Conservation (phyloP, 352 stramenopile species). For the Globisporangium echinulatum region DNA sequence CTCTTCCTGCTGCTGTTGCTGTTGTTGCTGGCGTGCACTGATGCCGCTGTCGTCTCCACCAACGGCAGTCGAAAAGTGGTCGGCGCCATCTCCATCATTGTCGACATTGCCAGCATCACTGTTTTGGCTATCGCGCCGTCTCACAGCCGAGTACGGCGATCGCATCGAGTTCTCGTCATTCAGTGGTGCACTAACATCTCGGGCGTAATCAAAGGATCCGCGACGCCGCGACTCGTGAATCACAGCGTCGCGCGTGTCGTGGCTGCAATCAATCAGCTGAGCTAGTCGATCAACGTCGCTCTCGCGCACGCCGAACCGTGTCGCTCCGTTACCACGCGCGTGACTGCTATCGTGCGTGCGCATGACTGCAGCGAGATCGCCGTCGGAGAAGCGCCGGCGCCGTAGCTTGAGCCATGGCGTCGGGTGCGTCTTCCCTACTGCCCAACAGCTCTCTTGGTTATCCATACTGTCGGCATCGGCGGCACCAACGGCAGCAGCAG, state of each 20-base stretch:
- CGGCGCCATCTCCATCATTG: constrained; percentile 4
- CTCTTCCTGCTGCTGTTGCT: constrained; percentile 21
- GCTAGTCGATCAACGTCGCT: not conserved
- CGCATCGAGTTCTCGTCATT: constrained; percentile 2
- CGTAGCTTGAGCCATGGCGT: not conserved
- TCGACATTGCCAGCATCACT: constrained; percentile 20
- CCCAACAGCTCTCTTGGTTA: too few relatives aligned
- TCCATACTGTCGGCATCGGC: too few relatives aligned
- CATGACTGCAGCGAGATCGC: constrained; percentile 1
- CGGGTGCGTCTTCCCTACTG: too few relatives aligned
- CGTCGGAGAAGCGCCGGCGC: constrained; percentile 7
- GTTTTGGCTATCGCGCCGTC: constrained; percentile 1
- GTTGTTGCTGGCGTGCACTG: not conserved
- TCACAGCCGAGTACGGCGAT: constrained; percentile 1
- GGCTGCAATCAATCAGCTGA: not conserved
- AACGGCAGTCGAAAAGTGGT: constrained; percentile 2
- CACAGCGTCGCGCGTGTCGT: constrained; percentile 2
- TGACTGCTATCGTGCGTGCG: not conserved
- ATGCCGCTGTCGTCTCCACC: too few relatives aligned
- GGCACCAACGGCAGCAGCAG: not conserved
- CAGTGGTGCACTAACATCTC: not conserved
- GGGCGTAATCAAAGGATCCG: constrained; percentile 5
- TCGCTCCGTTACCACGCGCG: too few relatives aligned
- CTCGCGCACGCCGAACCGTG: not conserved
- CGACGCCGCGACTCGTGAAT: not conserved